Evolutionary conservation across 129 eudicot species (phyloP), one percentile per base, ranked within the genome.

Genomic region (Lactuca saligna): DNA sequence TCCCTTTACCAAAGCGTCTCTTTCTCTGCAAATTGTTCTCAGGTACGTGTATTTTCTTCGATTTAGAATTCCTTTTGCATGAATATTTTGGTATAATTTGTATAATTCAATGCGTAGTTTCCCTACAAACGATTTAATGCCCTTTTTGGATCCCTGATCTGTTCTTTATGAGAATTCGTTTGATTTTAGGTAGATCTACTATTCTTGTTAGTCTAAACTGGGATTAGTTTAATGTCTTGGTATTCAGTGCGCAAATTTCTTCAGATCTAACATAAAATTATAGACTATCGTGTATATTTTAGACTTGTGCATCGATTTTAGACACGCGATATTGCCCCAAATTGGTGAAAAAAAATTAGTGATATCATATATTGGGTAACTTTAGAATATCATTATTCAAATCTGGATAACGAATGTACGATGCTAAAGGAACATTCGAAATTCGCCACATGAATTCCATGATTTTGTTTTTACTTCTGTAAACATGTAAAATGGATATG

Each of bases 131-230:
- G 54, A 39, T 38, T 13, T 17, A 20, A 17, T 54, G 3, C 50
- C 9, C 14, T 25, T n/a, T 64, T 8, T 4, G 29, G 50, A 34
- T 14, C 4, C 13, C 15, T 17, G 56, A 25, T 63, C 58, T 39
- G 20, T 61, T 34, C 5, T 17, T 12, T 15, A 17, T 35, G 4
- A 34, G n/a, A 17, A 48, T 66, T 57, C 31, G 79, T 57, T 65
- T 74, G 55, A 66, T 66, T 58, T 57, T 48, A 48, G 35, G 68
- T 66, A 61, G 79, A 75, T 75, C 79, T 75, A 66, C 61, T 14
- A 32, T 75, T 20, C 48, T n/a, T 33, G 61, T 46, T 57, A 42
- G 42, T 32, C 12, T 38, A 15, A 46, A 66, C 41, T 35, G 54
- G 16, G 34, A 57, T 57, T 75, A 57, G 37, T 58, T 59, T 57